phyloP scores from a whole-genome alignment of 75 land plant species.

The Cupressus sempervirens region DNA sequence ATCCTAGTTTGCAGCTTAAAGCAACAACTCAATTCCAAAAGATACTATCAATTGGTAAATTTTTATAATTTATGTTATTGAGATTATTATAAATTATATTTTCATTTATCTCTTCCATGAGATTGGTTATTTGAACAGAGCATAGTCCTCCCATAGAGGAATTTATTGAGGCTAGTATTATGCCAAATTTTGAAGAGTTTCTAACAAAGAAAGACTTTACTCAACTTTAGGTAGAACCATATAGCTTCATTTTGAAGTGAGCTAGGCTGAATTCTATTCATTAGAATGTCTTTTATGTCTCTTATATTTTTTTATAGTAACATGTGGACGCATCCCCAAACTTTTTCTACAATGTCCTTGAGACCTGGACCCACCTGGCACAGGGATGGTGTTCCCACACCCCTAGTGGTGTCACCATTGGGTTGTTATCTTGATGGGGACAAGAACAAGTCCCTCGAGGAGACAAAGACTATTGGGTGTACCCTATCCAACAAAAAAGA shows the following conservation, averaged over 20 bases:
- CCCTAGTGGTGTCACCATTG: no score
- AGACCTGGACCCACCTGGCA: no score
- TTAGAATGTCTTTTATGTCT: no score
- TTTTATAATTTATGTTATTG: background rate
- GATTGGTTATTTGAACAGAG: slow-evolving; percentile 29
- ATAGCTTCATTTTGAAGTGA: background rate
- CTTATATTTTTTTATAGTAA: no score
- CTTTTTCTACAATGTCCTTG: no score
- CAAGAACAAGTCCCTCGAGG: no score
- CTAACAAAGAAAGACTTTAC: slow-evolving; percentile 68
- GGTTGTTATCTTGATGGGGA: no score
- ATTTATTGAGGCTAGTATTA: slow-evolving; percentile 65
- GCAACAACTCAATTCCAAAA: slow-evolving; percentile 87
- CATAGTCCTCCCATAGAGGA: slow-evolving; percentile 92
- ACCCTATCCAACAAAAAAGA: no score
- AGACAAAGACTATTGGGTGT: no score
- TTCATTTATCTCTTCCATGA: background rate
- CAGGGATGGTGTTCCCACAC: no score
- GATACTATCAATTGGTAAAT: slow-evolving; percentile 72
- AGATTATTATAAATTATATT: background rate
- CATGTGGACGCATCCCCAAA: no score
- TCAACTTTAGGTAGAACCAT: slow-evolving; percentile 66
- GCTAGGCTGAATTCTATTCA: background rate
- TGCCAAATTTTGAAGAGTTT: slow-evolving; percentile 87
- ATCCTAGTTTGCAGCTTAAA: slow-evolving; percentile 52